These are phyloP conservation scores for Coffea eugenioides DNA, from an alignment of 257 asterid genomes.

Conservation along the genomic window DNA sequence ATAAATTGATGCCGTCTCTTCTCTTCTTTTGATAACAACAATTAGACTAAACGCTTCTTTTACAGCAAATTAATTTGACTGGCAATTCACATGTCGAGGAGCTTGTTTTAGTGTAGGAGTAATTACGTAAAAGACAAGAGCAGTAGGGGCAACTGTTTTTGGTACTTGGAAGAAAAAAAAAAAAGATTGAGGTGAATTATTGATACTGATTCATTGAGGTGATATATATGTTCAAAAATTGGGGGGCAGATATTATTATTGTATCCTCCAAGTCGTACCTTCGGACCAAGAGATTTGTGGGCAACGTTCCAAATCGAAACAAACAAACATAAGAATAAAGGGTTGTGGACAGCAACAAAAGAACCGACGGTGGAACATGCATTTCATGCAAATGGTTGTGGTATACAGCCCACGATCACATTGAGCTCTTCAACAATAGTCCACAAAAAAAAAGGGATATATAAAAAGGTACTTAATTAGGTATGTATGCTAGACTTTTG, in stretches of 20 bases:
- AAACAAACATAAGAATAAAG: not conserved
- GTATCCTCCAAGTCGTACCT: no score
- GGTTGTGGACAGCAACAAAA: constrained; percentile 33
- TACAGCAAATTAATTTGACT: no score
- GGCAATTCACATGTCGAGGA: no score
- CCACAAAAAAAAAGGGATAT: not conserved
- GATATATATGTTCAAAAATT: not conserved
- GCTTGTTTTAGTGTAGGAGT: no score
- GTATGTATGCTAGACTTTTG: no score
- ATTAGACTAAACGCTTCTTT: no score
- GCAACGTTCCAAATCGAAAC: not conserved
- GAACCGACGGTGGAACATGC: constrained; percentile 46
- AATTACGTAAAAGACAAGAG: no score
- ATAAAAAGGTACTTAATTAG: no score
- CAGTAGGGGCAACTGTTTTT: no score
- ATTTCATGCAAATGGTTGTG: constrained; percentile 3
- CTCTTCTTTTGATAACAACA: no score
- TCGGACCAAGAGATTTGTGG: not conserved
- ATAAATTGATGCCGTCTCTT: no score
- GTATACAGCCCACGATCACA: constrained; percentile 16
- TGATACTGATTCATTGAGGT: not conserved
- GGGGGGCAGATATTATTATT: not conserved
- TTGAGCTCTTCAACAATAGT: constrained; percentile 17
- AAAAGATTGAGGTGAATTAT: not conserved
- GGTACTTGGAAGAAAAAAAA: no score